Evolutionary conservation across 2,329 filamentous ascomycete genomes (phyloP).

Genomic region (Epichloe sylvatica): DNA sequence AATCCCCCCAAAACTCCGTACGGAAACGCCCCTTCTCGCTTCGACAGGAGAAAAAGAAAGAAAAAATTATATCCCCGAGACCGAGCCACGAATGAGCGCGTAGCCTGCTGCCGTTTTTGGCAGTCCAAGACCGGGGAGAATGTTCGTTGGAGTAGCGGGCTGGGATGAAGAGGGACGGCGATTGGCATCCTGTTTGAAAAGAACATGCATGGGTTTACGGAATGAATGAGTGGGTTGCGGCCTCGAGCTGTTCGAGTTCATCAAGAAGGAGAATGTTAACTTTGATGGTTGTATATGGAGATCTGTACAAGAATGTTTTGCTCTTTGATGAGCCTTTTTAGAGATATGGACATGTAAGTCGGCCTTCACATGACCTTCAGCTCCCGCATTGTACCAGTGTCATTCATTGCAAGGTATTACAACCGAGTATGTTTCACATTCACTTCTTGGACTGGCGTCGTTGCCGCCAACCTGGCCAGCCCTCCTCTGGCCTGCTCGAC

Average conservation of each 20-base stretch:
- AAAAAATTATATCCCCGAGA: conserved; percentile 33
- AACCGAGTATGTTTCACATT: neutral
- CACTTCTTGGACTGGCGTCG: neutral
- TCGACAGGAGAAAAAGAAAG: conserved; percentile 30
- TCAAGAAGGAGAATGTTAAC: conserved; percentile 70
- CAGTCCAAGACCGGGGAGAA: conserved; percentile 25
- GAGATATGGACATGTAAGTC: too few relatives aligned
- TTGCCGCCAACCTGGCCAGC: conserved; percentile 22
- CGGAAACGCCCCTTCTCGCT: conserved; percentile 49
- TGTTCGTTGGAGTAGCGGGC: too few relatives aligned
- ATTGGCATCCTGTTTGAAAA: conserved; percentile 30
- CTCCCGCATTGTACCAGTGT: too few relatives aligned
- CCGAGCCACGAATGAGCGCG: conserved; percentile 22
- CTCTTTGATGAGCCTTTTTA: too few relatives aligned
- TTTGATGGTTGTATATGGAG: too few relatives aligned
- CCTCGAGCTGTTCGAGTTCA: conserved; percentile 83
- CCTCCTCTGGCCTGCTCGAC: conserved; percentile 38
- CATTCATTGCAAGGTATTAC: too few relatives aligned
- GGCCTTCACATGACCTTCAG: too few relatives aligned
- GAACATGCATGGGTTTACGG: too few relatives aligned
- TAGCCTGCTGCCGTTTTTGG: conserved; percentile 51
- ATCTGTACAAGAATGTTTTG: too few relatives aligned
- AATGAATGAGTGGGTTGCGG: conserved; percentile 16
- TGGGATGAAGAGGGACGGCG: conserved; percentile 31
- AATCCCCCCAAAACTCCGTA: neutral